These are phyloP conservation scores for Septoria linicola DNA, from an alignment of 2,329 filamentous ascomycete genomes.

Conservation along the genomic window DNA sequence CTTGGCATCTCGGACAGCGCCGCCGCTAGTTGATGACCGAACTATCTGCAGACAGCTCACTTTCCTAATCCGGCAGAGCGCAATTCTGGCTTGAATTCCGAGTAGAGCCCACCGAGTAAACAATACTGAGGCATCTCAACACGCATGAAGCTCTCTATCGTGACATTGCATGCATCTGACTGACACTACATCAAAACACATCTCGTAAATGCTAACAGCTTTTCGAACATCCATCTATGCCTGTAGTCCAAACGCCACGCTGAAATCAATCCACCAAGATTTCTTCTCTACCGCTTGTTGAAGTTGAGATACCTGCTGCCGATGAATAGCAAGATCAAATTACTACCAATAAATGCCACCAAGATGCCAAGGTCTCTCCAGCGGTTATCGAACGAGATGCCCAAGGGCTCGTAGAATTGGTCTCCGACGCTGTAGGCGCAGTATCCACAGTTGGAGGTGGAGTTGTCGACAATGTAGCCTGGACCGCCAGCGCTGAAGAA, in stretches of 20 bases:
- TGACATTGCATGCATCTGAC: too few species aligned
- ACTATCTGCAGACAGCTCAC: not conserved
- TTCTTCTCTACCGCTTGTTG: constrained; percentile 37
- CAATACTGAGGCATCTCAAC: too few species aligned
- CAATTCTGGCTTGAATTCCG: too few species aligned
- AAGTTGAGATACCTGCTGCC: constrained; percentile 51
- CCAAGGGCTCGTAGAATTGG: constrained; percentile 70
- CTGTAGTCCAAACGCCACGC: constrained; percentile 8
- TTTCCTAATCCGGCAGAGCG: too few species aligned
- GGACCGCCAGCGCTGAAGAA: constrained; percentile 69
- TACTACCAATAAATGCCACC: constrained; percentile 72
- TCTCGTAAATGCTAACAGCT: not conserved
- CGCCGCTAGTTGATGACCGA: constrained; percentile 8
- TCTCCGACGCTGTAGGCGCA: constrained; percentile 79
- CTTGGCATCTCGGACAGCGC: not conserved
- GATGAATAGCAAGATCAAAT: constrained; percentile 64
- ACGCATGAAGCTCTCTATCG: too few species aligned
- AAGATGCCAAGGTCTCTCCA: constrained; percentile 86
- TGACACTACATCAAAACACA: too few species aligned
- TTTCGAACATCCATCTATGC: not conserved
- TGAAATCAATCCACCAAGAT: not conserved
- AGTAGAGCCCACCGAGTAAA: too few species aligned
- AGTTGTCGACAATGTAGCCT: constrained; percentile 69
- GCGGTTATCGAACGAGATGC: constrained; percentile 64
- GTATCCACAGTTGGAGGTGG: constrained; percentile 69